phyloP scores from a whole-genome alignment of 371 early-diverging fungal species.

The Sporodiniella umbellata region DNA sequence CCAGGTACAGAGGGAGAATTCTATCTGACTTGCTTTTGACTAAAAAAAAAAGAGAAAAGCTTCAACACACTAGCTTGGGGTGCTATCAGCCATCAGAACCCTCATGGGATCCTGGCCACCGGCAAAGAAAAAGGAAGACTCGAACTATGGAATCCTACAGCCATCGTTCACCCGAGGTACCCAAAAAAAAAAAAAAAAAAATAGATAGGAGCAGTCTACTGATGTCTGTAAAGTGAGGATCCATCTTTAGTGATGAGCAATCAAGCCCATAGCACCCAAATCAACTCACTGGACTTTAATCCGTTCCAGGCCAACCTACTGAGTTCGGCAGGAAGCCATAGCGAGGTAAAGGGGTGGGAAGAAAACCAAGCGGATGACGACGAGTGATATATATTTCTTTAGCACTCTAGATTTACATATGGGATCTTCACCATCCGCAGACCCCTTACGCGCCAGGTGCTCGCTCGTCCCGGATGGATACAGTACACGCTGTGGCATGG shows the following conservation, averaged over 20 bases:
- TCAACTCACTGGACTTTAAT: constrained; percentile 91
- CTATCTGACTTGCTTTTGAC: no score
- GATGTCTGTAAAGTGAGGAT: constrained; percentile 12
- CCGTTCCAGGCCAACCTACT: constrained; percentile 79
- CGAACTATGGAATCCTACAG: constrained; percentile 1
- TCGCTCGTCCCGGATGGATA: constrained; percentile 80
- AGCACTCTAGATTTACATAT: constrained; percentile 58
- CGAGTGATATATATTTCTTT: background rate
- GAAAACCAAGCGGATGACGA: no score
- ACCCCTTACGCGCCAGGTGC: constrained; percentile 89
- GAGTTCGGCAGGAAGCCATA: constrained; percentile 72
- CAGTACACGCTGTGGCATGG: constrained; percentile 89
- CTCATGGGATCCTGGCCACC: constrained; percentile 5
- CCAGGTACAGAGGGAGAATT: background rate
- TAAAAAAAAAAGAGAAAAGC: background rate
- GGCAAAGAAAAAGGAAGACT: constrained; percentile 2
- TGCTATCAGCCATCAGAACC: background rate
- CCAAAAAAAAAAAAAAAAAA: background rate
- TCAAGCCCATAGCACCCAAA: constrained; percentile 76
- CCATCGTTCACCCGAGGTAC: no score
- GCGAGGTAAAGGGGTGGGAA: background rate
- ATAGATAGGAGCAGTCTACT: background rate
- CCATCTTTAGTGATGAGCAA: constrained; percentile 61
- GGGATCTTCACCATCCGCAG: constrained; percentile 87
- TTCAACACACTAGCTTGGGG: constrained; percentile 3